Evolutionary conservation across 2,329 filamentous ascomycete genomes (phyloP), one percentile per base, ranked within the genome.

Genomic region (Beauveria bassiana): DNA sequence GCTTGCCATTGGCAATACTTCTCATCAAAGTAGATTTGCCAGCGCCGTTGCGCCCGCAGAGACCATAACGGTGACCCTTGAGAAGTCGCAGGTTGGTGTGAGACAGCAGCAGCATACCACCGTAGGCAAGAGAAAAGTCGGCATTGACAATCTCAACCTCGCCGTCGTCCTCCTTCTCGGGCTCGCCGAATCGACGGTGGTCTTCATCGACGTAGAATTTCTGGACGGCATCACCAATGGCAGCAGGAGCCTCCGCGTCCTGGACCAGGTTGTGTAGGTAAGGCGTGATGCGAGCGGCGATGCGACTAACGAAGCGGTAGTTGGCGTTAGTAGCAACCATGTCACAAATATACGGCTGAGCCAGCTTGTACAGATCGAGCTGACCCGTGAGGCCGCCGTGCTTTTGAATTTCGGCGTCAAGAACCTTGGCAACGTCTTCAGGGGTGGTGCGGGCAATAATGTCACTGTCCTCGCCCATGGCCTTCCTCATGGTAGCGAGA

Each of bases 21-120:
- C 91, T 90, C 95, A 99, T 98, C 62, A 99, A 84, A 1, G 95
- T 99, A n/a, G 95, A 98, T 79, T 99, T 99, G 72, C 95, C 95
- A 62, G 93, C 92, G 79, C 95, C 95, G 74, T 99, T 99, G 69
- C 93, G 90, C 70, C 95, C 95, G 70, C 93, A 97, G 20, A 99
- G 89, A 74, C 95, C 95, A 73, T 99, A 99, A 63, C 95, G 89
- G 76, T 98, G 95, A 62, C 95, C 95, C 81, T 98, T 97, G 70
- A 98, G 84, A 9, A 99, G 86, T 47, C 92, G 88, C 49, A 99
- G 81, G 74, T 97, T 98, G 67, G 95, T 97, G 78, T 98, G 95
- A 5, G 92, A 97, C 24, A 99, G 84, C 64, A 99, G 80, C 67
- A 99, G 85, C 93, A 97, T 98, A 70, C 95, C 95, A 73, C 95